Conservation (phyloP, 192 early-diverging fungal genomes). For the Backusella liffmaniae region DNA sequence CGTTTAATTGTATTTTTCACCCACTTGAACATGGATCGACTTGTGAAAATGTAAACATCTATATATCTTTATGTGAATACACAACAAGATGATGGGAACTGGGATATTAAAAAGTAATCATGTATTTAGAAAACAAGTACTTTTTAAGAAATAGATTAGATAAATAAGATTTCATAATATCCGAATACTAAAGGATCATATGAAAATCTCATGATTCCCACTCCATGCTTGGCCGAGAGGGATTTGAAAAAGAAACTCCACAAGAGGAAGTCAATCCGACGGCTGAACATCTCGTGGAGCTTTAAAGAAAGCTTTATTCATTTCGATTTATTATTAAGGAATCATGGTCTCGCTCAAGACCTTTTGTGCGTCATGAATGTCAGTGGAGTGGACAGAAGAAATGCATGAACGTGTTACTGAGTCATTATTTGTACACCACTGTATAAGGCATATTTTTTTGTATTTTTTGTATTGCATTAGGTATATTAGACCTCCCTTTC, state of each 20-base stretch:
- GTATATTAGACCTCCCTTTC: not conserved
- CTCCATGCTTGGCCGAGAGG: not conserved
- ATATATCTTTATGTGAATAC: not conserved
- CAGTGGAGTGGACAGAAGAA: not conserved
- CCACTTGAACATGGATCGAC: not conserved
- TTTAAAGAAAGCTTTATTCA: not conserved
- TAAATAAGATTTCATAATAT: not conserved
- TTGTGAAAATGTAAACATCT: not conserved
- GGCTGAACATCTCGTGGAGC: not conserved
- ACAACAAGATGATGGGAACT: not conserved
- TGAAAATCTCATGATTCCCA: not conserved
- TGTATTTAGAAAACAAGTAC: not conserved
- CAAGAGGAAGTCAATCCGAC: not conserved
- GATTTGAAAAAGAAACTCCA: conserved; percentile 4
- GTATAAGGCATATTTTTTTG: not conserved
- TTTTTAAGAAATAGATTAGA: not conserved
- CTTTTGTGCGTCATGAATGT: not conserved
- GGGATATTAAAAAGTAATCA: not conserved
- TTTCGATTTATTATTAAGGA: not conserved
- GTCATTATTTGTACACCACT: not conserved
- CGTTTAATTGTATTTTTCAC: not conserved
- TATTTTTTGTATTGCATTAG: not conserved
- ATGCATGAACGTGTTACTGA: not conserved
- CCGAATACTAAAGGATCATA: not conserved
- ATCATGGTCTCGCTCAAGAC: not conserved